These are phyloP conservation scores for Phytopythium montanum DNA, from an alignment of 352 stramenopile genomes.

Conservation along the genomic window DNA sequence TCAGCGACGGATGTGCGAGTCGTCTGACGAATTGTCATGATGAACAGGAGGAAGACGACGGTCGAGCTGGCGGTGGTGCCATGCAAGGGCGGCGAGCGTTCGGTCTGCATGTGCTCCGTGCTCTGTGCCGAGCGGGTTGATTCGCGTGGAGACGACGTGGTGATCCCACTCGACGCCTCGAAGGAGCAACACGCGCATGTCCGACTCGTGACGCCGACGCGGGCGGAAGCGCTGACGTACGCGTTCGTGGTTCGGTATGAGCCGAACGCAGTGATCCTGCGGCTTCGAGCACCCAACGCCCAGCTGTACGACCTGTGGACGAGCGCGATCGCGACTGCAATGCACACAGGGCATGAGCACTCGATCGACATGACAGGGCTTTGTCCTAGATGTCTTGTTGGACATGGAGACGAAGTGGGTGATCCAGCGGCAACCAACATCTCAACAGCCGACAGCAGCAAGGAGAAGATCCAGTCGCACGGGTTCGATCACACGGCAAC, in stretches of 20 bases:
- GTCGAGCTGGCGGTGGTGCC: not conserved
- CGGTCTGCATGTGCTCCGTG: not conserved
- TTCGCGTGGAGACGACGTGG: not conserved
- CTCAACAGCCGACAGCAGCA: not conserved
- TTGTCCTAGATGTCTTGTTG: not conserved
- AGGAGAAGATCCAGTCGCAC: not conserved
- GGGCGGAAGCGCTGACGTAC: not conserved
- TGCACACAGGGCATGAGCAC: not conserved
- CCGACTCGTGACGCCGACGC: not conserved
- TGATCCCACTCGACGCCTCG: not conserved
- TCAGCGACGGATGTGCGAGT: not conserved
- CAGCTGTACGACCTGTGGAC: conserved; percentile 1
- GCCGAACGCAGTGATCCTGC: not conserved
- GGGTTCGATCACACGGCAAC: not conserved
- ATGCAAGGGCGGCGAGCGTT: too few relatives aligned
- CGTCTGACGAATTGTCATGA: not conserved
- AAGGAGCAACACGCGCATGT: too few relatives aligned
- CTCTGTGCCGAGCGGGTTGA: not conserved
- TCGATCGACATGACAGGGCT: too few relatives aligned
- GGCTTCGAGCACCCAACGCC: conserved; percentile 1
- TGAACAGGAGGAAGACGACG: conserved; percentile 1
- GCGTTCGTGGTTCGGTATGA: conserved; percentile 2
- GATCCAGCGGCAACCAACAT: too few relatives aligned
- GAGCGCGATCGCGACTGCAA: not conserved
- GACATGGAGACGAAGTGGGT: not conserved